Percentiles rank a stretch among this genome's conserved stretches.
Evolutionary conservation across 2,329 filamentous ascomycete species (phyloP).

Genomic region (Penicillium digitatum): DNA sequence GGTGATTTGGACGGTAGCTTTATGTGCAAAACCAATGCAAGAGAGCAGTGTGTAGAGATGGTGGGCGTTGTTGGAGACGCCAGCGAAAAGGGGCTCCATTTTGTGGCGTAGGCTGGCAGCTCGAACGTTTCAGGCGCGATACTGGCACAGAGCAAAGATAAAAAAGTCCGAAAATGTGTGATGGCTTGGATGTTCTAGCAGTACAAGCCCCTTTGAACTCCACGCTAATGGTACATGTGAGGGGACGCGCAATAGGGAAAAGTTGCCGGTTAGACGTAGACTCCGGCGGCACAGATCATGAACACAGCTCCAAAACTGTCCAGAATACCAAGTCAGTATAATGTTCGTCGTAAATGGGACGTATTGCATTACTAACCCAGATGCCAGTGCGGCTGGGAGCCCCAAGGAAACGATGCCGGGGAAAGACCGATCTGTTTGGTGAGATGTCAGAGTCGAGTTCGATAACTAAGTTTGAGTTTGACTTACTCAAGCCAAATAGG

Average conservation of each 20-base stretch:
- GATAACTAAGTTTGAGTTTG: neutral
- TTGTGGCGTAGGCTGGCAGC: constrained; percentile 5
- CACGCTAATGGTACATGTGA: constrained; percentile 38
- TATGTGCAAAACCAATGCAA: constrained; percentile 59
- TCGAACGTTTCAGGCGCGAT: neutral
- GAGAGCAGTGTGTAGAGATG: constrained; percentile 58
- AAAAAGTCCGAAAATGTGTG: constrained; percentile 11
- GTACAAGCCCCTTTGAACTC: constrained; percentile 30
- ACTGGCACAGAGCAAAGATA: constrained; percentile 3
- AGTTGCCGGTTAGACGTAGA: constrained; percentile 71
- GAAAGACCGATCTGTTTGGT: constrained; percentile 68
- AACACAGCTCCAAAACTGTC: constrained; percentile 85
- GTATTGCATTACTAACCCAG: constrained; percentile 65
- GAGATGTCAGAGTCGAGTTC: constrained; percentile 6
- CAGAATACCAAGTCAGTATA: constrained; percentile 1
- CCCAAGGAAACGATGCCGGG: constrained; percentile 73
- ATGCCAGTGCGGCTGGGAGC: constrained; percentile 78
- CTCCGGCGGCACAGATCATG: constrained; percentile 98
- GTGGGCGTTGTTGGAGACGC: constrained; percentile 59
- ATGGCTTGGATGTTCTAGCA: constrained; percentile 32
- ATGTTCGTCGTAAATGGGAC: constrained; percentile 9
- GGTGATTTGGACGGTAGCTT: constrained; percentile 68
- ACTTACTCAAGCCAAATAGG: constrained; percentile 80
- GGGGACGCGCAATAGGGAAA: constrained; percentile 19
- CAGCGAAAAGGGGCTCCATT: constrained; percentile 52